Base-by-base conservation (phyloP, 1,284 basidiomycete species). In the Cryptococcus sp. region DNA sequence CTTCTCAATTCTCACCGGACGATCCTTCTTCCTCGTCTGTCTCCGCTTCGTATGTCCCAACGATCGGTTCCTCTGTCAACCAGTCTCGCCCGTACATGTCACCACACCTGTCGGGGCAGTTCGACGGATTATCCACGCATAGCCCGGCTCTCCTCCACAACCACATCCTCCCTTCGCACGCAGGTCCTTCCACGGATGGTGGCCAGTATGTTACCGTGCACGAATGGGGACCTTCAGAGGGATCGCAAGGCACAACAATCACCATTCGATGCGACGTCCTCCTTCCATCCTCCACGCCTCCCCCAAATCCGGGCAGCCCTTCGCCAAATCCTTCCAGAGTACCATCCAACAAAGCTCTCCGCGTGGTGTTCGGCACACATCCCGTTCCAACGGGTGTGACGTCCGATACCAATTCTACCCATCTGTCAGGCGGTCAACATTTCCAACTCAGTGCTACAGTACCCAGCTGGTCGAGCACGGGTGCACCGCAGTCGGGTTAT, bases 241-340 rank as follows among this genome's bases (percentile, higher is more conserved):
- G 74, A 6, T 27, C 50, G 20, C 65, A 70, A 41, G 72, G 72
- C 2, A 69, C 68, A 0, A 46, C 56, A 10, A 56, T 76, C 38
- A 51, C 55, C n/a, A 63, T 74, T 61, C 66, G 57, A 42, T 66
- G 68, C 54, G 69, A 76, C 51, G 61, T 75, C 47, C 61, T 59
- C 45, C 62, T 71, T 39, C 64, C 67, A 35, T 50, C 61, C 16
- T 53, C 53, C 25, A 59, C 62, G 4, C 60, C 60, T 39, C 52
- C 57, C 15, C 46, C 57, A 11, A 50, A 51, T 45, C 20, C 31
- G 27, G 55, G 56, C 22, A 50, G 52, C 4, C 41, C 50, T 8
- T 59, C 57, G 25, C 47, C 57, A 16, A 39, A 52, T 19, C 45
- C 47, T 31, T 48, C 50, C 20, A 19, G 49, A 19, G 47, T 44